Conservation (phyloP, 2,329 filamentous ascomycete genomes). For the Thelonectria rubi region DNA sequence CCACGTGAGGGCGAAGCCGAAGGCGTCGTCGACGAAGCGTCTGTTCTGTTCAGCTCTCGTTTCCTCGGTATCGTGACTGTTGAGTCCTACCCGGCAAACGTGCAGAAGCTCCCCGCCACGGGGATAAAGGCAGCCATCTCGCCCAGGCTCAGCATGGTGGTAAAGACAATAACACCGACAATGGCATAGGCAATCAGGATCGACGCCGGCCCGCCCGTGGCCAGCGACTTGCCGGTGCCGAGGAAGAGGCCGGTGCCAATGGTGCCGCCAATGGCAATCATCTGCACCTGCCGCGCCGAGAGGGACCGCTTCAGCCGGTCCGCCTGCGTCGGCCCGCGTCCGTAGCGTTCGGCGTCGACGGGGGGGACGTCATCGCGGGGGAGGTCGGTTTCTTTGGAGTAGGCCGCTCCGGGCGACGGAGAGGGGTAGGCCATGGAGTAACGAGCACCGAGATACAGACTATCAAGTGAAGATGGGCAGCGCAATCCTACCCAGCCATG, state of each 20-base stretch:
- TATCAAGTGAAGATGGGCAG: background rate
- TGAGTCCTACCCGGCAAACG: conserved; percentile 52
- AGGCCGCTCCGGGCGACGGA: conserved; percentile 7
- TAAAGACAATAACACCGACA: conserved; percentile 65
- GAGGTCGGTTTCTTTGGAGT: conserved; percentile 28
- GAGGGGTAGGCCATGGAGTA: conserved; percentile 26
- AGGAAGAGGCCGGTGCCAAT: conserved; percentile 71
- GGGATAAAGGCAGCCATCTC: conserved; percentile 66
- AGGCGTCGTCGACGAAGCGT: conserved; percentile 62
- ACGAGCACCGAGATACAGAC: background rate
- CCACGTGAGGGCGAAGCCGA: conserved; percentile 65
- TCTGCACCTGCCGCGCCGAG: conserved; percentile 70
- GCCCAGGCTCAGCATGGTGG: conserved; percentile 67
- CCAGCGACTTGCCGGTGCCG: conserved; percentile 67
- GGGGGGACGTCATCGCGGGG: conserved; percentile 31
- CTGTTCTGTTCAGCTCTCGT: conserved; percentile 9
- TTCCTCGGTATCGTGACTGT: too few relatives aligned
- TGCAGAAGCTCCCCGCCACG: conserved; percentile 65
- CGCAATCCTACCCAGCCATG: too few relatives aligned
- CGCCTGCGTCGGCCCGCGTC: conserved; percentile 39
- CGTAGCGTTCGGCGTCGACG: conserved; percentile 11
- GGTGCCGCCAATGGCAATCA: conserved; percentile 70
- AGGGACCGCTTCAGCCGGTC: conserved; percentile 64
- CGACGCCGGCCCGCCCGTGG: conserved; percentile 67
- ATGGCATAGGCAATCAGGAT: conserved; percentile 66